A percentile compares a stretch with the other conserved stretches of the same genome.
Conservation (phyloP, 2,329 filamentous ascomycete genomes). For the Gliomastix tumulicola region DNA sequence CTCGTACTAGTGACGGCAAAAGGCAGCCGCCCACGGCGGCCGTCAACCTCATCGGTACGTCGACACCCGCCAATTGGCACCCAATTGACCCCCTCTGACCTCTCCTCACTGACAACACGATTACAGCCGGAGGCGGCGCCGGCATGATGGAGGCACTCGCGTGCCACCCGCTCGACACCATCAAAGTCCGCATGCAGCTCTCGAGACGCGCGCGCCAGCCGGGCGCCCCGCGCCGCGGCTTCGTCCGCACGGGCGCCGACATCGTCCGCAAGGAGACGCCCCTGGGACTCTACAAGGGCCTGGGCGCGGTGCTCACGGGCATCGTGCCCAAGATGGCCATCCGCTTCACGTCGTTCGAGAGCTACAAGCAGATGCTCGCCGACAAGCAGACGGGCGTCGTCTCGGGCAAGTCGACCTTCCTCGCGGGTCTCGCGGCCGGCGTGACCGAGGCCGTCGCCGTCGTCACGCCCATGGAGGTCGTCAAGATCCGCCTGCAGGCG, state of each 20-base stretch:
- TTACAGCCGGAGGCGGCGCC: slow-evolving; percentile 86
- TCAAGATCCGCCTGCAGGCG: slow-evolving; percentile 97
- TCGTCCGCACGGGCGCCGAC: slow-evolving; percentile 75
- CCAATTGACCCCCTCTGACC: not conserved
- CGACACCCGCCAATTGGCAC: not conserved
- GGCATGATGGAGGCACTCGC: slow-evolving; percentile 99
- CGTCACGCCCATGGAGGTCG: slow-evolving; percentile 97
- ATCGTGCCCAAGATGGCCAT: slow-evolving; percentile 99
- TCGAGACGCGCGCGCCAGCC: slow-evolving; percentile 77
- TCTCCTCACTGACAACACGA: slow-evolving; percentile 30
- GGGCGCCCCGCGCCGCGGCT: slow-evolving; percentile 80
- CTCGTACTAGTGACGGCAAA: slow-evolving; percentile 26
- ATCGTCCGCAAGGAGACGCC: slow-evolving; percentile 89
- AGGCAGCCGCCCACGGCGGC: slow-evolving; percentile 80
- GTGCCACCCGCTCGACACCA: slow-evolving; percentile 93
- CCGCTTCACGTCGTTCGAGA: slow-evolving; percentile 94
- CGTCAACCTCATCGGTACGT: slow-evolving; percentile 82
- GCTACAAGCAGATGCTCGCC: slow-evolving; percentile 80
- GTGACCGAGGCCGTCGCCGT: slow-evolving; percentile 95
- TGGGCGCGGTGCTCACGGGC: slow-evolving; percentile 92
- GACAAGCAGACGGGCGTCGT: slow-evolving; percentile 60
- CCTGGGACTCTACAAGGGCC: slow-evolving; percentile 90
- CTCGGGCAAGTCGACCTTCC: slow-evolving; percentile 61
- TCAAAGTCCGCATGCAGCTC: slow-evolving; percentile 99
- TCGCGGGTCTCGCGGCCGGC: slow-evolving; percentile 81